Evolutionary conservation across 164 flowering plant species (phyloP).

Genomic region (Berberis vulgaris): DNA sequence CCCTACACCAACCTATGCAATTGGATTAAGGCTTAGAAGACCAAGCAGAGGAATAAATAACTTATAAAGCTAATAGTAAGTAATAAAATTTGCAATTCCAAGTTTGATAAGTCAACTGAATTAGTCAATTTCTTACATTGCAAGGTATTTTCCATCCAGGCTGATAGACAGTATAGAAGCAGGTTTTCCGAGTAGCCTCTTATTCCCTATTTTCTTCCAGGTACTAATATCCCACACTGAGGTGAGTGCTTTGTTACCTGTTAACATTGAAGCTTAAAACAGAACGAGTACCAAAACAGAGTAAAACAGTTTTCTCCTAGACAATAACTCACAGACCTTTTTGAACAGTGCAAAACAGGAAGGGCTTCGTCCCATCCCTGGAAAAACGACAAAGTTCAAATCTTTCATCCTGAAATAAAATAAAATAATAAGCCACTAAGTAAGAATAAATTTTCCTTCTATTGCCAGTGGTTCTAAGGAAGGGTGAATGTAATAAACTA

Average conservation of each 20-base stretch:
- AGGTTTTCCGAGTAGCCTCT: conserved; percentile 72
- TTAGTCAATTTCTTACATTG: conserved; percentile 61
- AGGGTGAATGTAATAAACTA: conserved; percentile 21
- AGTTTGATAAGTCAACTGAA: no score
- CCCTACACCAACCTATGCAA: no score
- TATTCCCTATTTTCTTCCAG: conserved; percentile 86
- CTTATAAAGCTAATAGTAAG: no score
- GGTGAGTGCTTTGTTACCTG: conserved; percentile 65
- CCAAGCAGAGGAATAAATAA: no score
- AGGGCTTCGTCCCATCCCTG: conserved; percentile 95
- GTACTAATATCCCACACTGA: conserved; percentile 88
- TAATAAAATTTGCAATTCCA: no score
- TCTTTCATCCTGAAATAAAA: conserved; percentile 62
- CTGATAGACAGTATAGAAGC: conserved; percentile 72
- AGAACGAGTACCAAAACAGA: conserved; percentile 1
- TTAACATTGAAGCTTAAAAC: conserved; percentile 4
- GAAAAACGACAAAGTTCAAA: conserved; percentile 89
- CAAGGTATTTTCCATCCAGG: conserved; percentile 92
- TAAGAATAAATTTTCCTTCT: no score
- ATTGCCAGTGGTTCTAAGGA: background rate
- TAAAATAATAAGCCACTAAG: no score
- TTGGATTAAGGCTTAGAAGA: no score
- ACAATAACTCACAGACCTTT: conserved; percentile 39
- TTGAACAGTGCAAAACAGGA: conserved; percentile 72
- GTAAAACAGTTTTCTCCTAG: background rate